These are phyloP conservation scores for Citrus australasica DNA, from an alignment of 345 rosid species.

Conservation along the genomic window DNA sequence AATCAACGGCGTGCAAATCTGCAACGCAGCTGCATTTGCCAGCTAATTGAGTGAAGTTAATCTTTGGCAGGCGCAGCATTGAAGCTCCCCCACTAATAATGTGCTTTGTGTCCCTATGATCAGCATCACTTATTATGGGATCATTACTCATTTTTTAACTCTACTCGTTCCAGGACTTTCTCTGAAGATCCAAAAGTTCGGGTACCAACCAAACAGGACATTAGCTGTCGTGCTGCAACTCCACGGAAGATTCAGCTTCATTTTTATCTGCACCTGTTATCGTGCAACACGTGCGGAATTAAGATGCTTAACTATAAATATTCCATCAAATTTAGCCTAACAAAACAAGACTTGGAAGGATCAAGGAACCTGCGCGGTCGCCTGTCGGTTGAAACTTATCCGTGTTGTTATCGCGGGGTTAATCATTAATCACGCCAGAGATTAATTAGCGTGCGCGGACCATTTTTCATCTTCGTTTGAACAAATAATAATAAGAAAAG, in stretches of 20 bases:
- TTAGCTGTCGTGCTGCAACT: neutral
- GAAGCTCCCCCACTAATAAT: constrained; percentile 3
- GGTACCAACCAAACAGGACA: neutral
- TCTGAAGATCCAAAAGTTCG: neutral
- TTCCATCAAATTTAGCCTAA: too few species aligned
- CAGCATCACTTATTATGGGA: too few species aligned
- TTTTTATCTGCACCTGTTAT: neutral
- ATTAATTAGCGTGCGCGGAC: too few species aligned
- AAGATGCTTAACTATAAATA: too few species aligned
- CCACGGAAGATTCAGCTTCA: neutral
- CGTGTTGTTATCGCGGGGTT: too few species aligned
- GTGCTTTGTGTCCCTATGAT: neutral
- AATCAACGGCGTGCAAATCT: constrained; percentile 2
- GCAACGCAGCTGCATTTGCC: neutral
- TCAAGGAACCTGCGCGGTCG: too few species aligned
- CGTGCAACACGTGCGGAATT: neutral
- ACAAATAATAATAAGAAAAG: too few species aligned
- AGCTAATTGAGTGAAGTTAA: neutral
- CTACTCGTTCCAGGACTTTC: neutral
- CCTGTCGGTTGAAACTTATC: too few species aligned
- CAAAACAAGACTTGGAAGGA: too few species aligned
- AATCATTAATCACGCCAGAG: too few species aligned
- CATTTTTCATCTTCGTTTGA: too few species aligned
- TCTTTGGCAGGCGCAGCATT: neutral
- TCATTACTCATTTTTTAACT: neutral